phyloP scores from a whole-genome alignment of 2,329 filamentous ascomycete species.

The Penicillium palitans region DNA sequence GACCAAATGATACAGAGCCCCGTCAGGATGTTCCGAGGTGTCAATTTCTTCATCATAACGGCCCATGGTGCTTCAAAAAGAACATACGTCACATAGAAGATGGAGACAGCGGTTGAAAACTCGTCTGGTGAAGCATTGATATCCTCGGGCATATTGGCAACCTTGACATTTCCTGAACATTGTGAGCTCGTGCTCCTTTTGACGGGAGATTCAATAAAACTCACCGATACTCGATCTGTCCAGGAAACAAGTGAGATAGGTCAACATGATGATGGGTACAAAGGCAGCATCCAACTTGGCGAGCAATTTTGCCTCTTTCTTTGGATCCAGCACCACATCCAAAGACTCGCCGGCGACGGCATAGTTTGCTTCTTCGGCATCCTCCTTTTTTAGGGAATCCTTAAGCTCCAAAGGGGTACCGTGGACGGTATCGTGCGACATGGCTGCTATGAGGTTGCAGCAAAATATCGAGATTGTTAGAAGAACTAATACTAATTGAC shows the following conservation, averaged over 20 bases:
- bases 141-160: slow-evolving; percentile 49
- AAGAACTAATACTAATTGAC: not conserved
- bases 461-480: not conserved
- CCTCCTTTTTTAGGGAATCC: slow-evolving; percentile 16
- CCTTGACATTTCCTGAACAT: slow-evolving; percentile 48
- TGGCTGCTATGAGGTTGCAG: not conserved
- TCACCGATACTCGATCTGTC: slow-evolving; percentile 56
- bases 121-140: slow-evolving; percentile 44
- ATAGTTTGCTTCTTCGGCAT: slow-evolving; percentile 13
- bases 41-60: slow-evolving; percentile 51
- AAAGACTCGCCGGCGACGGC: slow-evolving; percentile 19
- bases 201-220: not conserved
- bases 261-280: slow-evolving; percentile 56
- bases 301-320: slow-evolving; percentile 49
- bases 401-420: slow-evolving; percentile 16
- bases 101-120: slow-evolving; percentile 51
- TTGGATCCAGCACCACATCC: slow-evolving; percentile 43
- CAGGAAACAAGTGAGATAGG: slow-evolving; percentile 57
- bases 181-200: not conserved
- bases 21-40: slow-evolving; percentile 44
- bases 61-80: slow-evolving; percentile 51
- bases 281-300: slow-evolving; percentile 52
- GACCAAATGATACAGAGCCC: slow-evolving; percentile 50
- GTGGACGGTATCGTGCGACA: slow-evolving; percentile 2
- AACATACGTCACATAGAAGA: slow-evolving; percentile 56